These are phyloP conservation scores for Pistacia vera DNA, from an alignment of 345 rosid species.

Conservation along the genomic window DNA sequence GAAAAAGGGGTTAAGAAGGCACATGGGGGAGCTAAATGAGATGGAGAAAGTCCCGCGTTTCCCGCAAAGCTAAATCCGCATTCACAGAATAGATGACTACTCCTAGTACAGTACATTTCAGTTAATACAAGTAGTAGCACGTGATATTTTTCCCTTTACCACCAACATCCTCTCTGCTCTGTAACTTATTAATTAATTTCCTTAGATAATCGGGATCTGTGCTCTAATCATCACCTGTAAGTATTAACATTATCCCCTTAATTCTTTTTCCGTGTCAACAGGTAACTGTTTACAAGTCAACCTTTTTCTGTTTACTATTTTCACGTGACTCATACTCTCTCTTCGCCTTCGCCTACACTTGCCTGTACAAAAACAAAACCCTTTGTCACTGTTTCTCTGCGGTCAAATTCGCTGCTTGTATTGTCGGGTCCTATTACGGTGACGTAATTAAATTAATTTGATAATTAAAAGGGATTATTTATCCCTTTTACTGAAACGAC, in stretches of 20 bases:
- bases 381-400: no score
- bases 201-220: slow-evolving; percentile 46
- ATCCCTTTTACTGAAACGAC: no score
- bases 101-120: background rate
- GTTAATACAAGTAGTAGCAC: slow-evolving; percentile 17
- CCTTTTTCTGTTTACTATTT: background rate
- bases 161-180: slow-evolving; percentile 34
- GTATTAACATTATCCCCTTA: background rate
- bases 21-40: slow-evolving; percentile 15
- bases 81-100: background rate
- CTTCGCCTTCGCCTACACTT: background rate
- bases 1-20: slow-evolving; percentile 12
- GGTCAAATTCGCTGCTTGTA: no score
- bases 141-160: slow-evolving; percentile 38
- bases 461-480: no score
- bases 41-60: slow-evolving; percentile 32
- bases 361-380: no score
- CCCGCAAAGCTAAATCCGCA: slow-evolving; percentile 17
- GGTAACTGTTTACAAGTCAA: slow-evolving; percentile 25
- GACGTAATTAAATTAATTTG: no score
- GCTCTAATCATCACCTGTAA: slow-evolving; percentile 54
- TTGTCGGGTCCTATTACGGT: no score
- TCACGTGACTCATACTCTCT: slow-evolving; percentile 13
- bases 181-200: background rate
- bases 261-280: slow-evolving; percentile 2